Evolutionary conservation across 257 asterid species (phyloP).

Genomic region (Fraxinus pennsylvanica): DNA sequence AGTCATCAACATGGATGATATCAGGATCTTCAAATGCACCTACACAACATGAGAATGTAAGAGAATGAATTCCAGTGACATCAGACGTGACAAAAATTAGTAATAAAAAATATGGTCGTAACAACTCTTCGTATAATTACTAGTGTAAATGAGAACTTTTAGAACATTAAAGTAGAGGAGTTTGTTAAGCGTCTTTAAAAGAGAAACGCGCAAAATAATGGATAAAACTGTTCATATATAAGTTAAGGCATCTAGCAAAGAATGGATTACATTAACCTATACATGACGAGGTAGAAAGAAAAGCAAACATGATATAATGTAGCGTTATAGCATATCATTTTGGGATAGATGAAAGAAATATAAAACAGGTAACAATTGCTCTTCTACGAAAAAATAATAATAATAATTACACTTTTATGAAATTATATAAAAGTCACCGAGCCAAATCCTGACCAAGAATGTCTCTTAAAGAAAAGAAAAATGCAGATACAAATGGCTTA

Average conservation of each 20-base stretch:
- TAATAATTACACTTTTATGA: slow-evolving; percentile 1
- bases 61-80: slow-evolving; percentile 17
- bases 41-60: slow-evolving; percentile 29
- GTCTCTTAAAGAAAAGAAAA: slow-evolving; percentile 6
- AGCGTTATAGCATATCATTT: not conserved
- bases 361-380: not conserved
- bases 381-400: not conserved
- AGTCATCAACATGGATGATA: slow-evolving; percentile 92
- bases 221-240: not conserved
- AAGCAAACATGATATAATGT: not conserved
- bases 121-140: not conserved
- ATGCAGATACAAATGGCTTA: slow-evolving; percentile 36
- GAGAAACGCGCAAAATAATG: not conserved
- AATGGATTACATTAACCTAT: slow-evolving; percentile 7
- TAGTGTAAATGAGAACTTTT: slow-evolving; percentile 7
- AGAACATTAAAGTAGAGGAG: not conserved
- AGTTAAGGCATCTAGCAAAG: slow-evolving; percentile 5
- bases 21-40: slow-evolving; percentile 99
- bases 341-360: not conserved
- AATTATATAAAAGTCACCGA: slow-evolving; percentile 4
- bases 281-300: not conserved
- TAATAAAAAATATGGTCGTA: not conserved
- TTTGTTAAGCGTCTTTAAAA: not conserved
- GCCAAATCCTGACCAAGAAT: not conserved
- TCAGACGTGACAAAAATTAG: not conserved